Conservation (phyloP, 345 rosid genomes). For the Schrenkiella parvula region DNA sequence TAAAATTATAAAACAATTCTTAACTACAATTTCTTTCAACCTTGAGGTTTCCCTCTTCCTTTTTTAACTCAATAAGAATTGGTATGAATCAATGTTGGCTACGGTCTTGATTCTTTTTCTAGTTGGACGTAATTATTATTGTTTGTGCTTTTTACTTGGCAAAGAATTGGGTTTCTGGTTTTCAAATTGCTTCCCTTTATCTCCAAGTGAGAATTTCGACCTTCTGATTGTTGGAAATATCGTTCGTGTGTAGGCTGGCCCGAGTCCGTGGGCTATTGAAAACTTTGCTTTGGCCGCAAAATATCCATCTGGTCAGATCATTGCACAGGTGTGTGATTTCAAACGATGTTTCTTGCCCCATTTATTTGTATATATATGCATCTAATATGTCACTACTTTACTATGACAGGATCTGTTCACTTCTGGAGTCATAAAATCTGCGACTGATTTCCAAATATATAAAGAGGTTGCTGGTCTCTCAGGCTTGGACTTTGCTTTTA, state of each 20-base stretch:
- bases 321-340: constrained; percentile 57
- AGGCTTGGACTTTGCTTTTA: constrained; percentile 91
- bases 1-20: no score
- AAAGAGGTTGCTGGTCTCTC: constrained; percentile 88
- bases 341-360: not conserved
- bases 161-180: not conserved
- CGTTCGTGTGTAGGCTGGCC: constrained; percentile 64
- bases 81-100: not conserved
- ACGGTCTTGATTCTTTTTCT: not conserved
- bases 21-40: not conserved
- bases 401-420: constrained; percentile 74
- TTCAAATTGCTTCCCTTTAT: not conserved
- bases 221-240: constrained; percentile 6
- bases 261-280: constrained; percentile 87
- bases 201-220: not conserved
- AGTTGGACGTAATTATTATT: not conserved
- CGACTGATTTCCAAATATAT: constrained; percentile 95
- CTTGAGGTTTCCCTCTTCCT: no score
- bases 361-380: not conserved
- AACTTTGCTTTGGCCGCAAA: constrained; percentile 78
- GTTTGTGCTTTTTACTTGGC: not conserved
- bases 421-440: constrained; percentile 71
- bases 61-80: no score
- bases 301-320: constrained; percentile 76
- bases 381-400: constrained; percentile 17